Base-by-base conservation (phyloP, 2,329 filamentous ascomycete species). In the Pseudocercospora fuligena region DNA sequence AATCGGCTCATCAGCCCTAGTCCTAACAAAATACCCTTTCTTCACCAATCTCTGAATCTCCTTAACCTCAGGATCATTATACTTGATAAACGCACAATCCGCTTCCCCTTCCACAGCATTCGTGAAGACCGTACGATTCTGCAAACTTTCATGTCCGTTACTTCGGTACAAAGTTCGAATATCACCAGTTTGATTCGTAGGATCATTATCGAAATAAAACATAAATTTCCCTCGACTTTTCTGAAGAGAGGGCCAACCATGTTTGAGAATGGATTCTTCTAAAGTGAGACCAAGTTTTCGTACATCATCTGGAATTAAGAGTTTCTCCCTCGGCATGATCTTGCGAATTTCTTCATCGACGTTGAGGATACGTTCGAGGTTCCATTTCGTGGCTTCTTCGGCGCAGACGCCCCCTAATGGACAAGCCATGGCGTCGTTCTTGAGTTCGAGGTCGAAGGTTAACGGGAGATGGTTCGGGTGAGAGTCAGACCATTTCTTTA, bases 181-280 rank as follows among this genome's bases (percentile, higher is more conserved):
- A 19, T 72, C 54, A 11, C 66, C 29, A 9, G 73, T 36, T 69
- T 74, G 19, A 78, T 73, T 63, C 16, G 79, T 78, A 0, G 81
- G 80, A 29, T 81, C 80, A 70, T 85, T 85, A 72, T 85, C 84
- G 76, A 85, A 84, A 69, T 81, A 80, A 76, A 85, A 85, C 66
- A 85, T 77, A 70, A 85, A 79, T 31, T 80, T 78, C 4, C 83
- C 83, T 11, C 82, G 75, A 0, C 80, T 79, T 2, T 78, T 77
- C 2, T 81, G 77, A 1, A 86, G 76, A 12, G 79, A 78, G 0
- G 83, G 83, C 83, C 83, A 85, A n/a, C 84, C 83, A 61, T 80
- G 64, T 56, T 75, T 67, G n/a, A 85, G 73, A 1, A 85, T 75
- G 3, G 80, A 81, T 66, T 82, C 68, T 69, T 85, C 83, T 12